Percentiles rank a stretch among this genome's conserved stretches.
Evolutionary conservation across 129 eudicot genomes (phyloP).

Genomic region (Flaveria robusta): DNA sequence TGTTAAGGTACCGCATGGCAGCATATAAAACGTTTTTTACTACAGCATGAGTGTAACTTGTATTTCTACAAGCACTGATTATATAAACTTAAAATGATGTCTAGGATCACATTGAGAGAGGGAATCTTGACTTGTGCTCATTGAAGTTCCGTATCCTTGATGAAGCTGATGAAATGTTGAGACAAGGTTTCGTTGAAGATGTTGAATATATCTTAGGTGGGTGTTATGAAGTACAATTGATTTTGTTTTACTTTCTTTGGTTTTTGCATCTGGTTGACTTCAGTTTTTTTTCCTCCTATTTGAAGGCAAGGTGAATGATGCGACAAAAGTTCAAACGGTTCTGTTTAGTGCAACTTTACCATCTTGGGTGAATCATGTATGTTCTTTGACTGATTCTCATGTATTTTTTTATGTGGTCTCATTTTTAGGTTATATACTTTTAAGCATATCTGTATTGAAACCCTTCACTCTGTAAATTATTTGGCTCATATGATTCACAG

Average conservation of each 20-base stretch:
- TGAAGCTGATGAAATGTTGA: constrained; percentile 98
- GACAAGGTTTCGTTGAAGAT: constrained; percentile 96
- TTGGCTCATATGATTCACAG: not conserved
- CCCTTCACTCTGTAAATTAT: not conserved
- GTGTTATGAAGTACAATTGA: not conserved
- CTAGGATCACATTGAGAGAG: constrained; percentile 88
- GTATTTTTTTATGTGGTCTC: not conserved
- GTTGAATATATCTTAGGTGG: constrained; percentile 89
- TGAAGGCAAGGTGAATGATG: constrained; percentile 90
- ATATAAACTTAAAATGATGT: constrained; percentile 13
- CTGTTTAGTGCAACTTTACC: constrained; percentile 98
- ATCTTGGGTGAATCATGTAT: constrained; percentile 86
- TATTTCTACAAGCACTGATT: not conserved
- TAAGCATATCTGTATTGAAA: not conserved
- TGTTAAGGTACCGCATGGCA: constrained; percentile 58
- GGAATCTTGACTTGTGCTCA: constrained; percentile 72
- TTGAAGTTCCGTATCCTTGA: constrained; percentile 90
- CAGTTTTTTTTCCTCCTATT: not conserved
- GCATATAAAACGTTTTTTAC: not conserved
- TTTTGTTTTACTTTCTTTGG: not conserved
- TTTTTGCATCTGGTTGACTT: not conserved
- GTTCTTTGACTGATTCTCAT: constrained; percentile 12
- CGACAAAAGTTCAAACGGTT: constrained; percentile 89
- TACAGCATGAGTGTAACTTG: not conserved
- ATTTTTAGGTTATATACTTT: not conserved